Evolutionary conservation across 768 basidiomycete species (phyloP).

Genomic region (Dioszegia aurantiaca): DNA sequence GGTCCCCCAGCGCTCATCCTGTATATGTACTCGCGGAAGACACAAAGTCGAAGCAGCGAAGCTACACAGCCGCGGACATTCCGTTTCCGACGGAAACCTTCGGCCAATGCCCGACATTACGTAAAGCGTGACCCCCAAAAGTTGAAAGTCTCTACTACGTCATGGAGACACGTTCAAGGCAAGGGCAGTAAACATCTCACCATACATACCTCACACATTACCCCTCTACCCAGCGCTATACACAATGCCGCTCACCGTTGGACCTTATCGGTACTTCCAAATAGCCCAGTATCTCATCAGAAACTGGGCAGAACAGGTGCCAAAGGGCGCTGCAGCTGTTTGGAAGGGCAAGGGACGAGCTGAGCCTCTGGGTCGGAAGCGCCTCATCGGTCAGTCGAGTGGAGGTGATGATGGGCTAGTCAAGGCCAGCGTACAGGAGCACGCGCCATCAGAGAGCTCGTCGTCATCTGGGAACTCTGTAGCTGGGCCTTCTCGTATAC

Average conservation of each 20-base stretch:
- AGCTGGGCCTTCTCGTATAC: conserved; percentile 6
- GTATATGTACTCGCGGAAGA: no score
- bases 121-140: no score
- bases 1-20: no score
- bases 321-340: background rate
- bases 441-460: background rate
- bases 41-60: no score
- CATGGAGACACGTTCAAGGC: conserved; percentile 1
- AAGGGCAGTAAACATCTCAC: background rate
- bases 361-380: conserved; percentile 1
- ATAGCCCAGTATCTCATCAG: conserved; percentile 44
- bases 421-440: background rate
- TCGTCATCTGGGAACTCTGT: conserved; percentile 1
- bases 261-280: conserved; percentile 48
- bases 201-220: background rate
- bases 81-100: no score
- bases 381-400: background rate
- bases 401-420: background rate
- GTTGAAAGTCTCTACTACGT: background rate
- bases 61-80: no score
- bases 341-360: conserved; percentile 31
- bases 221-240: background rate
- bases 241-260: conserved; percentile 19
- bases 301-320: conserved; percentile 30
- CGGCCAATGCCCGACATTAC: no score